A percentile compares a stretch with the other conserved stretches of the same genome.
These are phyloP conservation scores for Fragaria nilgerrensis DNA, from an alignment of 306 rosid species.

Conservation along the genomic window DNA sequence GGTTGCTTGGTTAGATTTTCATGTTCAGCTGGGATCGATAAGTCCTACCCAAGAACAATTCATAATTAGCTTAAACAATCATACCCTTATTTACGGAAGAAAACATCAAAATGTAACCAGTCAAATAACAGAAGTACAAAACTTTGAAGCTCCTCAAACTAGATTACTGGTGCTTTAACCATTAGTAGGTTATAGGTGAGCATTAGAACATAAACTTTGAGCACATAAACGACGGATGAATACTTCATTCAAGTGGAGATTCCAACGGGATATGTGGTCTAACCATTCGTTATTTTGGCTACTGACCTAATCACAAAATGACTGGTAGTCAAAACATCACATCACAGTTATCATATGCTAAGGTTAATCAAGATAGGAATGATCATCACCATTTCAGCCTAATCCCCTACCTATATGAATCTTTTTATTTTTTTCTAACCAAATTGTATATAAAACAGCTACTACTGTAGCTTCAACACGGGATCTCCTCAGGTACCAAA, in stretches of 20 bases:
- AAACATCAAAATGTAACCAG: not conserved
- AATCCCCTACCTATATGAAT: not conserved
- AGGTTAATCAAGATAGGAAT: not conserved
- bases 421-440: too few species aligned
- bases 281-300: not conserved
- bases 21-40: conserved; percentile 32
- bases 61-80: conserved; percentile 25
- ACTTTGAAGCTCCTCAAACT: not conserved
- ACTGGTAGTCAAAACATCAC: not conserved
- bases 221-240: not conserved
- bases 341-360: not conserved
- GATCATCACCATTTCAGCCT: not conserved
- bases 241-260: not conserved
- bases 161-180: not conserved
- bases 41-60: conserved; percentile 36
- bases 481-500: not conserved
- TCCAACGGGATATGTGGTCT: not conserved
- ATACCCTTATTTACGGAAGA: not conserved
- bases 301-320: not conserved
- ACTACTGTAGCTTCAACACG: not conserved
- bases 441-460: not conserved
- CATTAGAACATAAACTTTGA: not conserved
- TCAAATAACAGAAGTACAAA: not conserved
- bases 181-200: not conserved
- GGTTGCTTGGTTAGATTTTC: conserved; percentile 21